These are phyloP conservation scores for Plenodomus tracheiphilus DNA, from an alignment of 2,329 filamentous ascomycete species.

Conservation along the genomic window DNA sequence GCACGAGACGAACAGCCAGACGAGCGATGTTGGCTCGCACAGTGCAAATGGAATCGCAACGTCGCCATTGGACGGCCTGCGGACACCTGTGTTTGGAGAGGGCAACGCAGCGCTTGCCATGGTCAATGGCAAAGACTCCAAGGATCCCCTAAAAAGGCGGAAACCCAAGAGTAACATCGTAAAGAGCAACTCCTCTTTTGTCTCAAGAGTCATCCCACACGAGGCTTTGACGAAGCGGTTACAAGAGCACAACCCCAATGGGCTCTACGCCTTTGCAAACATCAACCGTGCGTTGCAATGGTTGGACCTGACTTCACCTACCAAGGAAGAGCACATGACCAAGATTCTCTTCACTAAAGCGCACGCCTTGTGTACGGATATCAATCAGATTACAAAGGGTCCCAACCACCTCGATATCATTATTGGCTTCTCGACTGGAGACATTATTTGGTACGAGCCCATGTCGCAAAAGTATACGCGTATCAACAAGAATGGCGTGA, in stretches of 20 bases:
- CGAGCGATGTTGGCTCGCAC: constrained; percentile 51
- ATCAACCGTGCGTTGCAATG: constrained; percentile 95
- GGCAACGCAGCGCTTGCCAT: constrained; percentile 73
- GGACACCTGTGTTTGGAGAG: constrained; percentile 77
- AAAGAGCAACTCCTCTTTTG: constrained; percentile 98
- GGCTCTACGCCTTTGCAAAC: constrained; percentile 89
- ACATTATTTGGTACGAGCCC: constrained; percentile 98
- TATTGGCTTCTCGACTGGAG: constrained; percentile 93
- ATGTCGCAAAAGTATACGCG: constrained; percentile 94
- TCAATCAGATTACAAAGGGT: constrained; percentile 82
- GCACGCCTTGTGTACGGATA: constrained; percentile 91
- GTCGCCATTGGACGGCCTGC: constrained; percentile 34
- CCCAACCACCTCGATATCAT: constrained; percentile 82
- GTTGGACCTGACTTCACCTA: constrained; percentile 81
- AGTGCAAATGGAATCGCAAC: constrained; percentile 41
- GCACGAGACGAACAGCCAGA: constrained; percentile 49
- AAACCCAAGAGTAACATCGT: constrained; percentile 99
- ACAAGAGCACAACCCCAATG: constrained; percentile 75
- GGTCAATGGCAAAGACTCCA: constrained; percentile 68
- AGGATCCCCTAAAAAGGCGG: constrained; percentile 68
- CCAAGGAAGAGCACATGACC: constrained; percentile 85
- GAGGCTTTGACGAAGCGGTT: constrained; percentile 79
- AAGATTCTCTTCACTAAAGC: constrained; percentile 98
- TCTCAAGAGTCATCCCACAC: constrained; percentile 92
- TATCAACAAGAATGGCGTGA: constrained; percentile 93